Conservation (phyloP, 768 basidiomycete species). For the Auriscalpium microsporum region DNA sequence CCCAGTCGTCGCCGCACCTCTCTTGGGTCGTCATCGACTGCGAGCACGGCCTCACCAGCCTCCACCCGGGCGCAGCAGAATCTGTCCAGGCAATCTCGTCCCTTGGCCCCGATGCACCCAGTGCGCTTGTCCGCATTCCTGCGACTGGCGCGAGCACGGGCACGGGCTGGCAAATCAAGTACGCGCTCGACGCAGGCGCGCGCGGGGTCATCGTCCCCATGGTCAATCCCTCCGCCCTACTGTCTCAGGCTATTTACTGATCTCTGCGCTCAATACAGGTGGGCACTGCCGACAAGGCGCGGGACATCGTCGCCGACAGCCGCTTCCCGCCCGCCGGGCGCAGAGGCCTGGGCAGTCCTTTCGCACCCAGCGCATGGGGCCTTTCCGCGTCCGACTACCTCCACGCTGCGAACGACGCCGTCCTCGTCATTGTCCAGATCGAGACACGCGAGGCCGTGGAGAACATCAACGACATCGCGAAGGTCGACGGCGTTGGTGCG, state of each 20-base stretch:
- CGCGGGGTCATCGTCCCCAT: conserved; percentile 59
- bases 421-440: conserved; percentile 34
- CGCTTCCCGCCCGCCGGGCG: conserved; percentile 55
- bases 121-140: conserved; percentile 52
- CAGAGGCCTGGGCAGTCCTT: conserved; percentile 59
- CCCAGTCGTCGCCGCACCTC: conserved; percentile 40
- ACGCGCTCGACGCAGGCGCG: conserved; percentile 61
- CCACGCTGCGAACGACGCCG: conserved; percentile 32
- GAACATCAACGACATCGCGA: conserved; percentile 33
- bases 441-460: conserved; percentile 32
- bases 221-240: conserved; percentile 28
- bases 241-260: neutral
- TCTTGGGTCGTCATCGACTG: conserved; percentile 63
- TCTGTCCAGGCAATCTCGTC: conserved; percentile 45
- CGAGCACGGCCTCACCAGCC: conserved; percentile 54
- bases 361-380: conserved; percentile 52
- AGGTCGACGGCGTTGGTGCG: conserved; percentile 30
- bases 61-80: conserved; percentile 50
- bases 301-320: conserved; percentile 45
- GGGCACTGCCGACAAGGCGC: conserved; percentile 48
- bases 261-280: conserved; percentile 29
- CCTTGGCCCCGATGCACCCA: conserved; percentile 36
- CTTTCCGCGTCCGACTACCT: conserved; percentile 45
- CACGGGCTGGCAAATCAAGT: conserved; percentile 65
- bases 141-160: conserved; percentile 47